These are phyloP conservation scores for Protostelium mycophagum DNA, from an alignment of 78 protist genomes.

Conservation along the genomic window DNA sequence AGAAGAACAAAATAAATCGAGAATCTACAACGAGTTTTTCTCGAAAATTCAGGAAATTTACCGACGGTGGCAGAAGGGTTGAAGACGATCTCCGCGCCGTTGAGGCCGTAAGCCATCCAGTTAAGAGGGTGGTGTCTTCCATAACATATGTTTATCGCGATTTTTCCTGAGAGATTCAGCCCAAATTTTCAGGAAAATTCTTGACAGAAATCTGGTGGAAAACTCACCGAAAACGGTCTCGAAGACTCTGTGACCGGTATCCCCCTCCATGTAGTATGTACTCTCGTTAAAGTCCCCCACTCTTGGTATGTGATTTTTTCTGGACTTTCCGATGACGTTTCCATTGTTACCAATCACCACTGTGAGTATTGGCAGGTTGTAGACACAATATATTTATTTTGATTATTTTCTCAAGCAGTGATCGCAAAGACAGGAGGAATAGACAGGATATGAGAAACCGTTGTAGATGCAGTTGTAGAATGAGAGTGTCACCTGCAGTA, in stretches of 20 bases:
- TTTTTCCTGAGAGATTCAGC: conserved; percentile 5
- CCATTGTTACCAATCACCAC: conserved; percentile 84
- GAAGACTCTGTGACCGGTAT: conserved; percentile 89
- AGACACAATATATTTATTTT: too few species aligned
- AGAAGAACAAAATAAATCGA: too few species aligned
- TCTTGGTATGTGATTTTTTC: conserved; percentile 94
- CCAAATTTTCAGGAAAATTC: not conserved
- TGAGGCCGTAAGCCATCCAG: conserved; percentile 83
- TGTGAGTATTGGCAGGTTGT: too few species aligned
- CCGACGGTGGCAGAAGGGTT: conserved; percentile 93
- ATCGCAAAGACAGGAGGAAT: too few species aligned
- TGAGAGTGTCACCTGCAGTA: conserved; percentile 59
- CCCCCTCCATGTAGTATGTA: conserved; percentile 90
- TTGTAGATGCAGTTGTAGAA: too few species aligned
- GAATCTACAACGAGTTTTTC: not conserved
- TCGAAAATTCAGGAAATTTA: not conserved
- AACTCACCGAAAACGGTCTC: conserved; percentile 81
- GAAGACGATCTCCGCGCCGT: conserved; percentile 92
- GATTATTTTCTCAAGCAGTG: too few species aligned
- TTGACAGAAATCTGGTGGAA: too few species aligned
- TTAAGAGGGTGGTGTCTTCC: conserved; percentile 93
- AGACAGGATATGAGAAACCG: too few species aligned
- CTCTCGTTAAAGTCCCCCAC: conserved; percentile 96
- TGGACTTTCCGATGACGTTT: conserved; percentile 72
- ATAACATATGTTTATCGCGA: conserved; percentile 92